Conservation (phyloP, 495 filamentous ascomycete genomes). For the Neohortaea acidophila region DNA sequence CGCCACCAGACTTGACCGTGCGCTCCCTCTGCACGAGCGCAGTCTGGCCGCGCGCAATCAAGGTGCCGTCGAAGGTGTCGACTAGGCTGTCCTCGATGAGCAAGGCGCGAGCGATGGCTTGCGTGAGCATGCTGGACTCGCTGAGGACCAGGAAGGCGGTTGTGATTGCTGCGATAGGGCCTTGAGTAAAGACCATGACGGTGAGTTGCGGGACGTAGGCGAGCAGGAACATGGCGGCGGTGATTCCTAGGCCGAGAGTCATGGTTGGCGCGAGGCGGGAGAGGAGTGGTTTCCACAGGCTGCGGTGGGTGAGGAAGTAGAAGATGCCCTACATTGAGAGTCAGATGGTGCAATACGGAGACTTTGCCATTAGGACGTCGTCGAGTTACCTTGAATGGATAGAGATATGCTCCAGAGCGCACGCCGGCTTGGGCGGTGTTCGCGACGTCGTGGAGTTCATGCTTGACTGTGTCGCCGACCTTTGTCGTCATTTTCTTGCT, state of each 20-base stretch:
- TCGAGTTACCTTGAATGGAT: conserved; percentile 57
- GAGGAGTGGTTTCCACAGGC: conserved; percentile 49
- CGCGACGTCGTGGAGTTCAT: conserved; percentile 42
- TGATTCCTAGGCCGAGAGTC: conserved; percentile 26
- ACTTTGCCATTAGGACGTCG: conserved; percentile 14
- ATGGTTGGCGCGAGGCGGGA: conserved; percentile 45
- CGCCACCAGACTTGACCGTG: conserved; percentile 43
- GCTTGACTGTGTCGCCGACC: conserved; percentile 29
- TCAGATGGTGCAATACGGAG: conserved; percentile 6
- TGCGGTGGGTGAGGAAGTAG: conserved; percentile 57
- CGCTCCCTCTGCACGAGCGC: conserved; percentile 54
- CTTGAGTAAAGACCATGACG: conserved; percentile 65
- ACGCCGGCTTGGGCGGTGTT: conserved; percentile 45
- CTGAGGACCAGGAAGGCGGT: conserved; percentile 63
- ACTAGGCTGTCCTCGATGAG: conserved; percentile 64
- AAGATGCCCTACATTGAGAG: conserved; percentile 45
- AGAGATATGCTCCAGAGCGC: conserved; percentile 63
- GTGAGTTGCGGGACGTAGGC: conserved; percentile 83
- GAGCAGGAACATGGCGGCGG: conserved; percentile 60
- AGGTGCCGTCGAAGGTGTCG: conserved; percentile 74
- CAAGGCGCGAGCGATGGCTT: conserved; percentile 56
- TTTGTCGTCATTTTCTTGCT: conserved; percentile 25
- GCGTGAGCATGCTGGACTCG: conserved; percentile 68
- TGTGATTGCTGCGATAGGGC: conserved; percentile 65
- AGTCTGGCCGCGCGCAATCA: conserved; percentile 25